Evolutionary conservation across 805 yeast species (phyloP), one percentile per base, ranked within the genome.

Genomic region (Pichia paraexigua): DNA sequence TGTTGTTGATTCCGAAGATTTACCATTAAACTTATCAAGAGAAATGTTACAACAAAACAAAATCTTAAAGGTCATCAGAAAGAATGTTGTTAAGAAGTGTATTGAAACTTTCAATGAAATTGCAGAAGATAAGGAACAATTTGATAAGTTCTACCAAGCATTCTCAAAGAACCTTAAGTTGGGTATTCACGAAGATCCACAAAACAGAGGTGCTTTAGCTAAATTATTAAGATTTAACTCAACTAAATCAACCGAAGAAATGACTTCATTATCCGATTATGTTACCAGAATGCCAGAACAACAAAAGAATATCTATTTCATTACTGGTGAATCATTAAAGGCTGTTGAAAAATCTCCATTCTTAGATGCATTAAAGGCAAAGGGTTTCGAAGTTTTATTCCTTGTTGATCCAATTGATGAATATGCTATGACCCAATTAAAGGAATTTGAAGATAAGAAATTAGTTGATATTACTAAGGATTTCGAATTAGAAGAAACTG

Each of bases 21-120:
- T 94, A 75, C 99, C 99, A 75, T 85, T 94, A 76, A 94, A 94
- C 92, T 82, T 94, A 78, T 94, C 99, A 65, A 92, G 99, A 87
- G 99, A 94, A 79, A 87, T 95, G 87, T 83, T 94, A 71, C 99
- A 94, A 79, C 99, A 94, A 79, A 94, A 94, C 89, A 94, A 94
- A 88, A 94, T 94, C 75, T 83, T 94, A 77, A 94, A 94, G 87
- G 99, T 94, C 60, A 94, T 94, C 72, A 90, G 95, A 82, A 94
- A 94, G 92, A 94, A 94, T 83, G 86, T 94, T 69, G 95, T 94
- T 74, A 94, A 94, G 91, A 92, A 94, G 78, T 78, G 92, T 70
- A 88, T 94, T 68, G 99, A 94, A 80, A 87, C 97, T 68, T 94
- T 94, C 86, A 91, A 88, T 73, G 99, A 94, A 81, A 94, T 94